A percentile compares a stretch with the other conserved stretches of the same genome.
phyloP scores from a whole-genome alignment of 2,329 filamentous ascomycete species.

The Stagonosporopsis tanaceti region DNA sequence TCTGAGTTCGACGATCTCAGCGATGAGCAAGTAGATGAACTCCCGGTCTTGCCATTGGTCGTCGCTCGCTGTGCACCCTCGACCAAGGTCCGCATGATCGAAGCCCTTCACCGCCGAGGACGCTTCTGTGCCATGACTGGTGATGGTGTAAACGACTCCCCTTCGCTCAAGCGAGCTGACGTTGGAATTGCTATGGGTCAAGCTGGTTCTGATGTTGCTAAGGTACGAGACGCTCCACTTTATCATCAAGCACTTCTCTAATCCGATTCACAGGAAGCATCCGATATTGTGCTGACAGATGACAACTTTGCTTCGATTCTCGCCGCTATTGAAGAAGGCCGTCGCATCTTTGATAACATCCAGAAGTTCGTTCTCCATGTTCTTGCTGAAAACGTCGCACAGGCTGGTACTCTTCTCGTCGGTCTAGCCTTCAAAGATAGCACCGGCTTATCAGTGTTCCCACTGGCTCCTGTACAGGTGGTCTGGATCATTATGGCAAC shows the following conservation, averaged over 20 bases:
- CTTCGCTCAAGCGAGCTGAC: constrained; percentile 80
- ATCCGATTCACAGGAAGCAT: constrained; percentile 13
- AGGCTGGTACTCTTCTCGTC: constrained; percentile 81
- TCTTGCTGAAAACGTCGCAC: constrained; percentile 81
- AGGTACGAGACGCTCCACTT: constrained; percentile 45
- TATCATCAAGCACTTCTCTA: neutral
- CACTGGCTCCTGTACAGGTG: constrained; percentile 83
- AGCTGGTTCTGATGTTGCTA: constrained; percentile 82
- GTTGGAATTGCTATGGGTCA: constrained; percentile 89
- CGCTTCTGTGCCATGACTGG: constrained; percentile 87
- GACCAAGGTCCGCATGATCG: constrained; percentile 91
- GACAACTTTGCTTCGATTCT: constrained; percentile 91
- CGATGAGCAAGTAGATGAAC: constrained; percentile 75
- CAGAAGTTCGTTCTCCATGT: constrained; percentile 84
- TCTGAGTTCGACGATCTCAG: constrained; percentile 79
- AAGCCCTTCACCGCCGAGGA: constrained; percentile 79
- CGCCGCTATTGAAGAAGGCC: constrained; percentile 81
- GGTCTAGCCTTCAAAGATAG: constrained; percentile 82
- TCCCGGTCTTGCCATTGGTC: constrained; percentile 79
- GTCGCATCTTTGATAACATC: constrained; percentile 87
- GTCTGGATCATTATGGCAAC: constrained; percentile 97
- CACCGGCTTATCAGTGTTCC: constrained; percentile 79
- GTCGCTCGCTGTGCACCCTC: constrained; percentile 84
- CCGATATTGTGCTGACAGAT: constrained; percentile 82
- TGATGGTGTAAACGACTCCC: constrained; percentile 87